These are phyloP conservation scores for Aspergillus floridensis DNA, from an alignment of 2,329 filamentous ascomycete genomes.

Conservation along the genomic window DNA sequence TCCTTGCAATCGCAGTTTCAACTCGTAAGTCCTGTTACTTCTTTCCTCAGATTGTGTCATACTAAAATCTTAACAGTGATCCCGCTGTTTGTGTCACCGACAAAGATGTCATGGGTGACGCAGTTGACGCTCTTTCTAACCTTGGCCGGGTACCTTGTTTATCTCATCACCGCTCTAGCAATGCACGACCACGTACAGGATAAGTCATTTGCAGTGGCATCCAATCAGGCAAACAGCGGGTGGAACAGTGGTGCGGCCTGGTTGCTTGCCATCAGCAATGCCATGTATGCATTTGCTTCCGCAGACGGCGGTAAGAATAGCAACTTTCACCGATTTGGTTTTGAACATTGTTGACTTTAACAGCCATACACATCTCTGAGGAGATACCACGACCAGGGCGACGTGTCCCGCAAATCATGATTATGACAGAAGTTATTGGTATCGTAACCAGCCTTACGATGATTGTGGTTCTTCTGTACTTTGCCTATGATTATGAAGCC, in stretches of 20 bases:
- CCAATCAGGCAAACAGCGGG: conserved; percentile 7
- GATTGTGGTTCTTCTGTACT: conserved; percentile 1
- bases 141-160: conserved; percentile 3
- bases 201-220: conserved; percentile 1
- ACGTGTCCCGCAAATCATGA: conserved; percentile 7
- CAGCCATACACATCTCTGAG: conserved; percentile 20
- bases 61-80: conserved; percentile 2
- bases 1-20: conserved; percentile 7
- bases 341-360: background rate
- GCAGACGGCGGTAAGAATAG: conserved; percentile 11
- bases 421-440: background rate
- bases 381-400: conserved; percentile 9
- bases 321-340: background rate
- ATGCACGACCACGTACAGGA: conserved; percentile 4
- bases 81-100: conserved; percentile 12
- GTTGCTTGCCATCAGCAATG: conserved; percentile 14
- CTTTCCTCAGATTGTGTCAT: background rate
- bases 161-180: background rate
- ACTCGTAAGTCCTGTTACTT: conserved; percentile 7
- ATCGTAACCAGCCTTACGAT: background rate
- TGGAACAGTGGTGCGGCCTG: conserved; percentile 11
- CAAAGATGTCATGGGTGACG: conserved; percentile 1
- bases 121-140: conserved; percentile 3
- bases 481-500: background rate
- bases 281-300: conserved; percentile 20